Conservation (phyloP, 192 early-diverging fungal genomes). For the Dispira parvispora region DNA sequence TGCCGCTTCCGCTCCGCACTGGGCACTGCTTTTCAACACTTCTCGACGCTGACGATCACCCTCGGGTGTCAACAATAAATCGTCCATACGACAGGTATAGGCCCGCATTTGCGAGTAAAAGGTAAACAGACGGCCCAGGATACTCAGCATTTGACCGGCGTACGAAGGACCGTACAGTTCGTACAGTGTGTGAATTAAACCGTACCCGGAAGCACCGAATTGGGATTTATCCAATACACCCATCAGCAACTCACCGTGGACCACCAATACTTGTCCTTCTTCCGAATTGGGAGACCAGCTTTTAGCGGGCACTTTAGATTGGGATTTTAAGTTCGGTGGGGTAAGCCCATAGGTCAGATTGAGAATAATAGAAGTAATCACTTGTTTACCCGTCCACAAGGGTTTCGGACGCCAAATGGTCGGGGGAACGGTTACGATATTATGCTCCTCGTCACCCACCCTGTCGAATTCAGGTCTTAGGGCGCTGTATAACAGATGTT, state of each 20-base stretch:
- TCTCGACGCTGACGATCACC: constrained; percentile 64
- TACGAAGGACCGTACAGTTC: constrained; percentile 82
- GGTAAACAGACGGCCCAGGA: constrained; percentile 81
- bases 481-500: constrained; percentile 82
- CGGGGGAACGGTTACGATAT: constrained; percentile 71
- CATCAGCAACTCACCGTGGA: constrained; percentile 75
- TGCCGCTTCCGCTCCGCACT: constrained; percentile 51
- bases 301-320: constrained; percentile 68
- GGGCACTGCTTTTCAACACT: constrained; percentile 40
- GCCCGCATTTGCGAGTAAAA: constrained; percentile 74
- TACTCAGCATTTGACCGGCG: constrained; percentile 80
- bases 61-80: constrained; percentile 69
- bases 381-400: constrained; percentile 97
- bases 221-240: constrained; percentile 96
- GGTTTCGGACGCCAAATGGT: constrained; percentile 70
- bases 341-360: constrained; percentile 68
- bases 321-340: constrained; percentile 76
- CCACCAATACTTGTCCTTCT: constrained; percentile 72
- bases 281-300: constrained; percentile 67
- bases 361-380: constrained; percentile 79
- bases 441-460: constrained; percentile 44
- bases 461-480: constrained; percentile 60
- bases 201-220: constrained; percentile 82
- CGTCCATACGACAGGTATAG: constrained; percentile 97
- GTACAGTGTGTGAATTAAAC: constrained; percentile 89